Evolutionary conservation across 495 filamentous ascomycete species (phyloP).

Genomic region (Aspergillus baeticus): DNA sequence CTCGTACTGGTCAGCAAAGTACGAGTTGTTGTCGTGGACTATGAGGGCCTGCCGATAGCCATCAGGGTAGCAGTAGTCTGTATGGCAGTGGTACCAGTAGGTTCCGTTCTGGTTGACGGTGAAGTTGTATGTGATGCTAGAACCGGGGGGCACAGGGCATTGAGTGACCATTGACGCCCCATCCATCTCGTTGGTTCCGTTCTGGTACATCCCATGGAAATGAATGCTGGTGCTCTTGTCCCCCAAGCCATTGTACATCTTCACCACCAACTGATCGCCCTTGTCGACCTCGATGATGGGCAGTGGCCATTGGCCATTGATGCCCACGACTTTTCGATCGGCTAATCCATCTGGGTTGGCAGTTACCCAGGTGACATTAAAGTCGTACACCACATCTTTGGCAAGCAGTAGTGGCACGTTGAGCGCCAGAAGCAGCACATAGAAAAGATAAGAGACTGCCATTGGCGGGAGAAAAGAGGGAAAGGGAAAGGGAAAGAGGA

Average conservation of each 20-base stretch:
- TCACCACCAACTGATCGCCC: constrained; percentile 70
- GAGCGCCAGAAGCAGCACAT: too few species aligned
- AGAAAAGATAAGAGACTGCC: too few species aligned
- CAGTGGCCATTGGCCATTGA: constrained; percentile 79
- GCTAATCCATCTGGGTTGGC: constrained; percentile 75
- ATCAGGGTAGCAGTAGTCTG: constrained; percentile 69
- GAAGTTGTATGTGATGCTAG: constrained; percentile 72
- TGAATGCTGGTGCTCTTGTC: constrained; percentile 70
- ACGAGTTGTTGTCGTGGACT: constrained; percentile 63
- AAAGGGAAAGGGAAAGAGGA: too few species aligned
- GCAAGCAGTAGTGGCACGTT: too few species aligned
- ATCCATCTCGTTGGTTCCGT: constrained; percentile 71
- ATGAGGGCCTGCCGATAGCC: constrained; percentile 71
- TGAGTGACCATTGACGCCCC: constrained; percentile 68
- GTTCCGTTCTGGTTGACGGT: constrained; percentile 74
- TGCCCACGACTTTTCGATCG: constrained; percentile 70
- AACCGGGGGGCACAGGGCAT: constrained; percentile 64
- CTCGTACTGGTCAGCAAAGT: constrained; percentile 61
- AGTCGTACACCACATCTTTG: constrained; percentile 72
- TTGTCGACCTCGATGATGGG: constrained; percentile 66
- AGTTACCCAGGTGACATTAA: constrained; percentile 76
- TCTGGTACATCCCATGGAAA: constrained; percentile 78
- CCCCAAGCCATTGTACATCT: constrained; percentile 70
- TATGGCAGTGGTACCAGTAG: constrained; percentile 84
- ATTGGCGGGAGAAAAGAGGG: too few species aligned